Evolutionary conservation across 1,139 yeast species (phyloP).

Genomic region (Pichia sp.): DNA sequence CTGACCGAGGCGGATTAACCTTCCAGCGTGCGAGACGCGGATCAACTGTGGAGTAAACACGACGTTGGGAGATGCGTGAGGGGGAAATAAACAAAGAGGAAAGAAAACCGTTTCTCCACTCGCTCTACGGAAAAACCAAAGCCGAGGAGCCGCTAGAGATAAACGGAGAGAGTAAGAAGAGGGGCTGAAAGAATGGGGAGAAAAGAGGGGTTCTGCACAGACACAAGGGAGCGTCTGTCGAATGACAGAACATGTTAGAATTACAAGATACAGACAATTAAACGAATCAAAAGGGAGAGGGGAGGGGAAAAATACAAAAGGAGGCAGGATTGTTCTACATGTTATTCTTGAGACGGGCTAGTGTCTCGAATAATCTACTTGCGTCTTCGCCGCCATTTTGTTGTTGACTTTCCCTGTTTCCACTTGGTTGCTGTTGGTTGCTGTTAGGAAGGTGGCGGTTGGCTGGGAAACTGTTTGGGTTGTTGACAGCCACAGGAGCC

Average conservation of each 20-base stretch:
- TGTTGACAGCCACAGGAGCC: slow-evolving; percentile 8
- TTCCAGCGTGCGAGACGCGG: neutral
- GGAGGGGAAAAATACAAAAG: neutral
- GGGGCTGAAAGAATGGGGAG: neutral
- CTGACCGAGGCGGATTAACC: neutral
- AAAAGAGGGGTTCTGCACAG: neutral
- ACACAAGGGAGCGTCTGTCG: neutral
- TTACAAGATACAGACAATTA: neutral
- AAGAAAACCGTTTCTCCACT: neutral
- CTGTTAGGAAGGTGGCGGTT: neutral
- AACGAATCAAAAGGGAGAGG: neutral
- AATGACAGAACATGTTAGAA: neutral
- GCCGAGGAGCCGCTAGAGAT: too few relatives aligned
- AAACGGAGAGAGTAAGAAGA: neutral
- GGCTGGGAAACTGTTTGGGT: slow-evolving; percentile 15
- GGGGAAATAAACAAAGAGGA: neutral
- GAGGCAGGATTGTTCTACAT: slow-evolving; percentile 15
- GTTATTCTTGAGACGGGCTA: slow-evolving; percentile 34
- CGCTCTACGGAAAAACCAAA: neutral
- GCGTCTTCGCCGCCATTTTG: slow-evolving; percentile 23
- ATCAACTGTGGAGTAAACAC: neutral
- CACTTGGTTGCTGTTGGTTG: neutral
- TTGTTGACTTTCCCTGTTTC: slow-evolving; percentile 6
- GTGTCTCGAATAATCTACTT: slow-evolving; percentile 32
- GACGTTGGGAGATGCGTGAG: neutral